These are phyloP conservation scores for Quercus tomentella DNA, from an alignment of 331 rosid species.

Conservation along the genomic window DNA sequence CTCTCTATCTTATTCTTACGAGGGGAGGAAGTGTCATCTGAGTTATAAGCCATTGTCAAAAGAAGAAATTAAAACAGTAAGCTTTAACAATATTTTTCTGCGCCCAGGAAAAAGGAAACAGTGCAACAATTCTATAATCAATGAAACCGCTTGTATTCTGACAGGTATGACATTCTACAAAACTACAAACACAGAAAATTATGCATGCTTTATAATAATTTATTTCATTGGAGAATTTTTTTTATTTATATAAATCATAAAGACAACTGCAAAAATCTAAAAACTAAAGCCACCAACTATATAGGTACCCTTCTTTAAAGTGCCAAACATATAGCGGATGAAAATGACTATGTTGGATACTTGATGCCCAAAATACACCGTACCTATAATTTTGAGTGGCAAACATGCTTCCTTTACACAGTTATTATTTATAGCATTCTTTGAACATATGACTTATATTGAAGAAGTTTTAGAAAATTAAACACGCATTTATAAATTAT, in stretches of 20 bases:
- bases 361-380: not conserved
- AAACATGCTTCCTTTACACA: not conserved
- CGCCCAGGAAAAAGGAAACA: too few species aligned
- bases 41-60: too few species aligned
- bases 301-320: not conserved
- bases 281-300: not conserved
- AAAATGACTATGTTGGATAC: too few species aligned
- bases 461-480: not conserved
- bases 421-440: too few species aligned
- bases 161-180: not conserved
- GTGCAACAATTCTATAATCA: too few species aligned
- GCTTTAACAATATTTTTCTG: too few species aligned
- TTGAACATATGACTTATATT: too few species aligned
- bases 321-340: too few species aligned
- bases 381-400: not conserved
- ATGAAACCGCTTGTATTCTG: too few species aligned
- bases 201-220: not conserved
- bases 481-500: not conserved
- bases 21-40: too few species aligned
- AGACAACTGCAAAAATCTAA: not conserved
- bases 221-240: not conserved
- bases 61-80: too few species aligned
- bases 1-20: too few species aligned
- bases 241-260: not conserved
- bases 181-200: not conserved